These are phyloP conservation scores for Dipodascus albidus DNA, from an alignment of 805 yeast species.

Conservation along the genomic window DNA sequence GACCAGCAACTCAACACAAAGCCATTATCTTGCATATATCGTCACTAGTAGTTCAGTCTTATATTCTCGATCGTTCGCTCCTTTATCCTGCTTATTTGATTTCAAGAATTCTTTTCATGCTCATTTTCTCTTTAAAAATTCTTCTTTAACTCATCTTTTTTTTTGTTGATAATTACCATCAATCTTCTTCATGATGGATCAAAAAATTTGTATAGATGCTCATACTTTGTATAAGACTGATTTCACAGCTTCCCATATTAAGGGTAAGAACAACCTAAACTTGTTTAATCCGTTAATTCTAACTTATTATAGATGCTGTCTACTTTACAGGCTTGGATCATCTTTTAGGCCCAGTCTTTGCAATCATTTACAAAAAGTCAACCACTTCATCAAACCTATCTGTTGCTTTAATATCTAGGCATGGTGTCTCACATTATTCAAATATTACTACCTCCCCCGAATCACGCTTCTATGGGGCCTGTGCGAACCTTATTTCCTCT, in stretches of 20 bases:
- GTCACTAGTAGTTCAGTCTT: not conserved
- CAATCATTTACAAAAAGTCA: slow-evolving; percentile 22
- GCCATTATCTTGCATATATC: not conserved
- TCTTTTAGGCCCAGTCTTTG: slow-evolving; percentile 24
- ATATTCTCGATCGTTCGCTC: not conserved
- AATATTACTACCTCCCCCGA: slow-evolving; percentile 44
- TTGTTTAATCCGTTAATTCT: not conserved
- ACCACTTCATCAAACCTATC: slow-evolving; percentile 15
- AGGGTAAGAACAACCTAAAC: not conserved
- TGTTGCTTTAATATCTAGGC: slow-evolving; percentile 26
- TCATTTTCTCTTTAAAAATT: too few species aligned
- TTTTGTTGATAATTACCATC: not conserved
- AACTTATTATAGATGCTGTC: slow-evolving; percentile 22
- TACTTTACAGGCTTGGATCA: slow-evolving; percentile 27
- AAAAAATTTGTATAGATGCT: not conserved
- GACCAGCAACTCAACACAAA: too few species aligned
- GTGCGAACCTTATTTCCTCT: slow-evolving; percentile 49
- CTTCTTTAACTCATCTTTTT: not conserved
- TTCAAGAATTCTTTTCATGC: not conserved
- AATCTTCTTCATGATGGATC: not conserved
- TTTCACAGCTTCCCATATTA: not conserved
- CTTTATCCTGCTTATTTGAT: not conserved
- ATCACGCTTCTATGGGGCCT: slow-evolving; percentile 71
- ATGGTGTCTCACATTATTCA: slow-evolving; percentile 53
- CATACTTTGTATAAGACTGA: not conserved